phyloP scores from a whole-genome alignment of 495 filamentous ascomycete genomes.

The Articulospora tetracladia region DNA sequence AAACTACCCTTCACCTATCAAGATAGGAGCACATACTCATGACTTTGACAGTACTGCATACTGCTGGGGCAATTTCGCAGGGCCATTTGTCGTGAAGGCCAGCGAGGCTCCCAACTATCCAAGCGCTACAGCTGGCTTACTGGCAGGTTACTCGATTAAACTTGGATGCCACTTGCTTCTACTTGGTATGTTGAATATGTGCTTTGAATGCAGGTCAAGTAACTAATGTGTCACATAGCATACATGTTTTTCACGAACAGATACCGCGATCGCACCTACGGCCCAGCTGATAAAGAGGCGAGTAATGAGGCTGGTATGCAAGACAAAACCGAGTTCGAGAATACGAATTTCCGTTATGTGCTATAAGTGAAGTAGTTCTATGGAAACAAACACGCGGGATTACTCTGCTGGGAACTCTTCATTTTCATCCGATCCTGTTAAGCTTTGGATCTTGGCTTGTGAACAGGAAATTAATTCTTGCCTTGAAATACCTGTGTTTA shows the following conservation, averaged over 20 bases:
- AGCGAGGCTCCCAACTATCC: neutral
- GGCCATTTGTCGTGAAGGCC: neutral
- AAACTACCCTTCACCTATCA: neutral
- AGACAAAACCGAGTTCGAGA: neutral
- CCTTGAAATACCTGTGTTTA: no score
- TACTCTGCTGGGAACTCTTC: no score
- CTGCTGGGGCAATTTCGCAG: neutral
- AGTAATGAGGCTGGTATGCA: neutral
- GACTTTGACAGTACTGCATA: neutral
- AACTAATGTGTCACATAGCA: neutral
- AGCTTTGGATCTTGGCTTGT: no score
- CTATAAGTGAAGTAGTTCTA: neutral
- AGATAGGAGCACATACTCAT: neutral
- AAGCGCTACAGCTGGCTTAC: neutral
- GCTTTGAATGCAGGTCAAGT: neutral
- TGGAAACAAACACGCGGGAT: no score
- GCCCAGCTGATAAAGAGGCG: neutral
- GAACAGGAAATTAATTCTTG: no score
- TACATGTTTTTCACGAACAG: neutral
- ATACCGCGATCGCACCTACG: neutral
- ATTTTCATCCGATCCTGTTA: no score
- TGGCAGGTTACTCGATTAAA: neutral
- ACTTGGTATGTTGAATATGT: neutral
- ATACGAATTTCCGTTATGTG: neutral
- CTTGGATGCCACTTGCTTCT: neutral